Conservation (phyloP, 805 yeast genomes). For the Jamesozyma lodderae region DNA sequence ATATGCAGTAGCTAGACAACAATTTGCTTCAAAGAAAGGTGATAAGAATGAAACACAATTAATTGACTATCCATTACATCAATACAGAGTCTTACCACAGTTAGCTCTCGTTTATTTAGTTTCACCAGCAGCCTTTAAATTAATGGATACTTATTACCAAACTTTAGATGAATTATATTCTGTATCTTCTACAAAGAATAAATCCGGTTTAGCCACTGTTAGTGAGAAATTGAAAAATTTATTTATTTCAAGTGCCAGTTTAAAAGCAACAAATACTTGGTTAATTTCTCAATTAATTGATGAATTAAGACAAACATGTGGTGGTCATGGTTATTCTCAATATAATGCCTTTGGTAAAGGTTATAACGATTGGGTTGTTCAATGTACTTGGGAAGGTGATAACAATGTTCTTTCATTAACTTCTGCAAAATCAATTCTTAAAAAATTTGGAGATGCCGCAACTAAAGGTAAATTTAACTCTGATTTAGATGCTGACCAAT, state of each 20-base stretch:
- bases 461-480: slow-evolving; percentile 30
- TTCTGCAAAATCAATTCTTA: slow-evolving; percentile 62
- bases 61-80: slow-evolving; percentile 82
- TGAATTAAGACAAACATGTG: slow-evolving; percentile 87
- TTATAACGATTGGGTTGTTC: slow-evolving; percentile 91
- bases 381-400: slow-evolving; percentile 98
- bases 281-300: slow-evolving; percentile 69
- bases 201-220: slow-evolving; percentile 25
- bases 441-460: slow-evolving; percentile 33
- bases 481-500: slow-evolving; percentile 25
- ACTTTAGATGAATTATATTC: slow-evolving; percentile 47
- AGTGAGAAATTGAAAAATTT: slow-evolving; percentile 54
- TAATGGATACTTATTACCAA: slow-evolving; percentile 42
- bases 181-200: slow-evolving; percentile 36
- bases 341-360: slow-evolving; percentile 87
- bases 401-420: slow-evolving; percentile 78
- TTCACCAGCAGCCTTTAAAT: slow-evolving; percentile 58
- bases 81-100: slow-evolving; percentile 77
- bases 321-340: slow-evolving; percentile 94
- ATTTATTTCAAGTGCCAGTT: slow-evolving; percentile 77
- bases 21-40: slow-evolving; percentile 43
- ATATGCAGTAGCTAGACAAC: slow-evolving; percentile 84
- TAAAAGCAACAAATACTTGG: slow-evolving; percentile 90
- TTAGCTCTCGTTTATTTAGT: slow-evolving; percentile 71
- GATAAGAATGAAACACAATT: slow-evolving; percentile 47